Conservation (phyloP, 2,329 filamentous ascomycete species). For the Fonsecaea pugnacius region DNA sequence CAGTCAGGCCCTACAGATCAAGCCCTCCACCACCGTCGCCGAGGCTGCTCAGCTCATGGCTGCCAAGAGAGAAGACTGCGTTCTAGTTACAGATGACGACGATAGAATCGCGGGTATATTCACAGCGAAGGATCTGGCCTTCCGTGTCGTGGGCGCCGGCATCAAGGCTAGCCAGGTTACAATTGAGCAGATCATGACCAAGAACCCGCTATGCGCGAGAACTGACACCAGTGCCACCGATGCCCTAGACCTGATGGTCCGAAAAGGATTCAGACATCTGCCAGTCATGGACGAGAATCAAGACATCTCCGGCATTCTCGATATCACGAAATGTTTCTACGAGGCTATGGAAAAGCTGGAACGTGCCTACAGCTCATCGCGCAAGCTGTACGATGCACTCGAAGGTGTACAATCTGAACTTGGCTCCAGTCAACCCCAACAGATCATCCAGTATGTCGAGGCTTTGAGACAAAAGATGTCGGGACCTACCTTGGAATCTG, state of each 20-base stretch:
- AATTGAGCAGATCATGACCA: constrained; percentile 99
- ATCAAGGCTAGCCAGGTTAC: constrained; percentile 87
- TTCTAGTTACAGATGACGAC: constrained; percentile 95
- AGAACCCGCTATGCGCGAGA: constrained; percentile 95
- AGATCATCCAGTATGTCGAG: constrained; percentile 99
- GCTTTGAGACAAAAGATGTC: constrained; percentile 96
- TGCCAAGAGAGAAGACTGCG: constrained; percentile 96
- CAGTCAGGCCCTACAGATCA: constrained; percentile 95
- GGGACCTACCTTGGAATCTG: constrained; percentile 91
- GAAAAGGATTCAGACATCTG: constrained; percentile 95
- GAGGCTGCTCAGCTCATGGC: constrained; percentile 99
- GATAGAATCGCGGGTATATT: constrained; percentile 98
- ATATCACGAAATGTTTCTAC: constrained; percentile 99
- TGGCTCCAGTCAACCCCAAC: constrained; percentile 92
- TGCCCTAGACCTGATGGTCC: constrained; percentile 95
- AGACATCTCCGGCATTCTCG: constrained; percentile 95
- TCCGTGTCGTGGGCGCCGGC: constrained; percentile 90
- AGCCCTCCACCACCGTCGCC: constrained; percentile 88
- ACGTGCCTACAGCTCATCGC: constrained; percentile 95
- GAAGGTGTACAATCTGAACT: constrained; percentile 98
- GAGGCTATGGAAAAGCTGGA: constrained; percentile 99
- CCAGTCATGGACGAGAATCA: constrained; percentile 99
- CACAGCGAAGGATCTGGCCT: constrained; percentile 97
- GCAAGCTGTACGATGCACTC: constrained; percentile 94
- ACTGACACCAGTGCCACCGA: constrained; percentile 98